phyloP scores from a whole-genome alignment of 352 stramenopile species.

The Globisporangium acanthophoron region DNA sequence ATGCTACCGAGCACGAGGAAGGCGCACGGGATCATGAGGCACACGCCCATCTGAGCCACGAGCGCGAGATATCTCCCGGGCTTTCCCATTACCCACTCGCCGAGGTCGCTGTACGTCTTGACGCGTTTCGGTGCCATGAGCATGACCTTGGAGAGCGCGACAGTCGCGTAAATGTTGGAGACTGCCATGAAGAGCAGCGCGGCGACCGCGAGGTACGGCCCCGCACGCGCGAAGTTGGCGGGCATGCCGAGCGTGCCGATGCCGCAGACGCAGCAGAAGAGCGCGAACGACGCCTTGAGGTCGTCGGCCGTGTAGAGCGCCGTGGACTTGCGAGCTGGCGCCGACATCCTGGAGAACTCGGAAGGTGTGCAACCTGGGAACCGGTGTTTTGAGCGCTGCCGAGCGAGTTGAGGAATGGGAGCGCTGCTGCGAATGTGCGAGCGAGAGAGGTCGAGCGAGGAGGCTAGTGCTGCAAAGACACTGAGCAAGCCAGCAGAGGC shows the following conservation, averaged over 20 bases:
- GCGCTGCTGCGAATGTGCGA: no score
- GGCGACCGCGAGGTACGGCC: conserved; percentile 29
- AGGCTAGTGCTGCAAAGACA: no score
- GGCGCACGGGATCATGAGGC: conserved; percentile 37
- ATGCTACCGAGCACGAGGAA: conserved; percentile 51
- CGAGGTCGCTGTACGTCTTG: conserved; percentile 45
- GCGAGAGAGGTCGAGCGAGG: not conserved
- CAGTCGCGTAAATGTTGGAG: conserved; percentile 41
- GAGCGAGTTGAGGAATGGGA: conserved; percentile 7
- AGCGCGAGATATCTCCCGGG: conserved; percentile 31
- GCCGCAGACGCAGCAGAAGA: conserved; percentile 50
- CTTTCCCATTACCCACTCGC: conserved; percentile 38
- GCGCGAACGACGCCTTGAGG: conserved; percentile 35
- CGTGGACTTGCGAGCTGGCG: conserved; percentile 9
- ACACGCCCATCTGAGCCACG: conserved; percentile 36
- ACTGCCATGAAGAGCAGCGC: conserved; percentile 48
- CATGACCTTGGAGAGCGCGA: conserved; percentile 42
- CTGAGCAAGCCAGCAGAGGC: no score
- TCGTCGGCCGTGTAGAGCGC: conserved; percentile 41
- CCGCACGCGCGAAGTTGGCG: conserved; percentile 44
- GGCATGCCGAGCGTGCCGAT: conserved; percentile 58
- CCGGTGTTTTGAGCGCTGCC: not conserved
- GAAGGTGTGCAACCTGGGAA: not conserved
- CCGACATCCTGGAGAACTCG: conserved; percentile 1
- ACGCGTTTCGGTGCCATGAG: conserved; percentile 36